phyloP scores from a whole-genome alignment of 148 eudicot species.

The Persicaria tinctoria region DNA sequence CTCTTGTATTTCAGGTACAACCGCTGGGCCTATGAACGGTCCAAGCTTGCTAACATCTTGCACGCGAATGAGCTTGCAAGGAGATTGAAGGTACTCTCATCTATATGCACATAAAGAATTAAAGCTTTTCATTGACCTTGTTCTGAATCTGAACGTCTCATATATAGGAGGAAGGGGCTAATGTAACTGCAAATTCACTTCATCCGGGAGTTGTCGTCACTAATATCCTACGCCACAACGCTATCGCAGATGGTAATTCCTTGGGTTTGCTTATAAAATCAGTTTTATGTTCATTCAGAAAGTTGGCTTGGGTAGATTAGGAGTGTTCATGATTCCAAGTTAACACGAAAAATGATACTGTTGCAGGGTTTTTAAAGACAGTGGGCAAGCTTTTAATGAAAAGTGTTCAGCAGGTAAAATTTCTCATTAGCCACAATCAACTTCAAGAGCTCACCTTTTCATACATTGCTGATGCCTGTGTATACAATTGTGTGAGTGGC shows the following conservation, averaged over 20 bases:
- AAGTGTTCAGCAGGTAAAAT: constrained; percentile 49
- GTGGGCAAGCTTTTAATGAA: constrained; percentile 59
- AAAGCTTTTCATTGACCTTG: background rate
- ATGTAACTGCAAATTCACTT: constrained; percentile 73
- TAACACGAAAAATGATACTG: background rate
- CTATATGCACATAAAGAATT: background rate
- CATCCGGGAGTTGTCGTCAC: constrained; percentile 88
- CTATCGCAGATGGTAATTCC: constrained; percentile 43
- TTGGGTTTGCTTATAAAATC: background rate
- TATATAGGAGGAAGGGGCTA: constrained; percentile 59
- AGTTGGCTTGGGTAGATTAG: background rate
- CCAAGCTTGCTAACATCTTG: constrained; percentile 81
- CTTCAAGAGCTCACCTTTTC: constrained; percentile 3
- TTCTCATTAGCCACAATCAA: constrained; percentile 6
- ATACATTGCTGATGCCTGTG: background rate
- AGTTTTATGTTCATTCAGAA: background rate
- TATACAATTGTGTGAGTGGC: background rate
- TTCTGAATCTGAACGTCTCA: background rate
- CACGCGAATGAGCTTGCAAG: constrained; percentile 72
- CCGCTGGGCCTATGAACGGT: constrained; percentile 71
- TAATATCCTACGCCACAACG: constrained; percentile 53
- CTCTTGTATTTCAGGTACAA: constrained; percentile 42
- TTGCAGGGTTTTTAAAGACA: constrained; percentile 40
- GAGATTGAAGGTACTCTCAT: constrained; percentile 47
- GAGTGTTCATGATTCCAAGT: background rate